Evolutionary conservation across 306 rosid species (phyloP), one percentile per base, ranked within the genome.

Genomic region (Sicyos edulis): DNA sequence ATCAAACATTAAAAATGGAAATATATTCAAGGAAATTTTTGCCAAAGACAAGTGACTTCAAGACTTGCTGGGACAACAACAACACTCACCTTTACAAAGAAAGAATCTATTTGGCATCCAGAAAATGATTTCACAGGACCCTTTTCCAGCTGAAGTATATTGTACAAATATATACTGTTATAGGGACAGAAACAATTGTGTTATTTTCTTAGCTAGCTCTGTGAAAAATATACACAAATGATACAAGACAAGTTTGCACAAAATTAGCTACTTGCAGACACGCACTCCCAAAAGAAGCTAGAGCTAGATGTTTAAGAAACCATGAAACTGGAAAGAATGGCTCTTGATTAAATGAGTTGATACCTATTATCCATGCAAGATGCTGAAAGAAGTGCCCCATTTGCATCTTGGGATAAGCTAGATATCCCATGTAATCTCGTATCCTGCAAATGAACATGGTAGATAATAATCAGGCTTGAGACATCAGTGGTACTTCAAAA

Each of bases 301-400:
- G 12, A 59, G 11, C 32, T 20, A 15, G 40, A 13, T 47, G 56
- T 6, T 8, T 1, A 68, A 40, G 15, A 9, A 26, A 42, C 53
- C 53, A 65, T 5, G 72, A 49, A 26, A 69, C 2, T 47, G 45
- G 13, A 47, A 24, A 14, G 45, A 47, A 4, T 24, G 17, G 20
- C 47, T 69, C 37, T 21, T 49, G 17, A 50, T 19, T 71, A 63
- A 42, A 40, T 6, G 45, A 6, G 45, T 17, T 54, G 20, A 40
- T 88, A 95, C 99, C 96, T 82, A 79, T 80, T 86, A 79, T 95
- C 96, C 96, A 87, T 91, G 88, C 99, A 95, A 13, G 99, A 91
- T 54, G 99, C 95, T 53, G 96, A 82, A 75, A 95, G 83, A 70
- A 83, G 79, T 70, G 89, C 77, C 65, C 99, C 99, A 80, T 79